Evolutionary conservation across 257 asterid species (phyloP).

Genomic region (Paulownia fortunei): DNA sequence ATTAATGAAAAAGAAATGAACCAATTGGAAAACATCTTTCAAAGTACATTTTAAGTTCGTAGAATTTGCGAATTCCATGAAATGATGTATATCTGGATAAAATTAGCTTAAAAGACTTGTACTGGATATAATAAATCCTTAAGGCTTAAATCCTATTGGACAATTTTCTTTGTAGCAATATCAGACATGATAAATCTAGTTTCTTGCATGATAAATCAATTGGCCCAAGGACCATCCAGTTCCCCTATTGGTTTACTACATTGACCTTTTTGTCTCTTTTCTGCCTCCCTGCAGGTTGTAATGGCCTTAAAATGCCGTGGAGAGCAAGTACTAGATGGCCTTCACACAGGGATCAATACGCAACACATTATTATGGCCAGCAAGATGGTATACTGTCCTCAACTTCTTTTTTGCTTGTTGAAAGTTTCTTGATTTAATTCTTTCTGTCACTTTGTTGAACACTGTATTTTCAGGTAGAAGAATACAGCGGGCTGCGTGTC

Average conservation of each 20-base stretch:
- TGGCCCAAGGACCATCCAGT: neutral
- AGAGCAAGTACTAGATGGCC: constrained; percentile 73
- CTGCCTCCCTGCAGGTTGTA: constrained; percentile 66
- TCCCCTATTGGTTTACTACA: neutral
- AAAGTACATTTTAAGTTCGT: too few species aligned
- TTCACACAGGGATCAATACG: constrained; percentile 87
- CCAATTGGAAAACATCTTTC: too few species aligned
- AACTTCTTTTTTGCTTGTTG: constrained; percentile 15
- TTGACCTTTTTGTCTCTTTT: neutral
- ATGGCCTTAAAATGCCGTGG: constrained; percentile 98
- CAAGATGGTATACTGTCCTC: constrained; percentile 74
- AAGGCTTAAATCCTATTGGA: too few species aligned
- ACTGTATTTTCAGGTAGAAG: constrained; percentile 75
- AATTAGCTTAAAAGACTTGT: too few species aligned
- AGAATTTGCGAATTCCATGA: too few species aligned
- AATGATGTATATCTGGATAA: too few species aligned
- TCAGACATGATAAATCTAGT: neutral
- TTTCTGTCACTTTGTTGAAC: constrained; percentile 20
- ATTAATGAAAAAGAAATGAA: too few species aligned
- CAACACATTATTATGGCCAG: constrained; percentile 83
- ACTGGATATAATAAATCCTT: too few species aligned
- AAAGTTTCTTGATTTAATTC: constrained; percentile 11
- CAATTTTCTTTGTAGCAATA: too few species aligned
- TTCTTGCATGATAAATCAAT: neutral
- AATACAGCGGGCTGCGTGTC: constrained; percentile 84